Evolutionary conservation across 805 yeast species (phyloP), one percentile per base, ranked within the genome.

Genomic region (Monosporozyma solicola): DNA sequence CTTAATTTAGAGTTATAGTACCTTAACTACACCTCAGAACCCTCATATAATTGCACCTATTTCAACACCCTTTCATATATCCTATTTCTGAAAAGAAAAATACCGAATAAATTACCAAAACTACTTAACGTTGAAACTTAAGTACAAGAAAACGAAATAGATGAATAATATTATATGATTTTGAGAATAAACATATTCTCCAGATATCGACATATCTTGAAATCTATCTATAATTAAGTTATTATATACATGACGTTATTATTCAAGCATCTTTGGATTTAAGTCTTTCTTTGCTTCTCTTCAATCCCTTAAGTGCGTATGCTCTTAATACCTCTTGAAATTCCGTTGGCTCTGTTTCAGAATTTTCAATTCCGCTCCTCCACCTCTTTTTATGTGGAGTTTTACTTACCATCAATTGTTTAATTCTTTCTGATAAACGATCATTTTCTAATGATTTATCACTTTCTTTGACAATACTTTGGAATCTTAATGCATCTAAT

Each of bases 281-380:
- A 32, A 41, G 11, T 27, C 41, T 43, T 41, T 35, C 50, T 51
- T 47, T 3, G 41, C 53, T 50, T 20, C 48, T 44, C 35, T 44
- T 51, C 43, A 22, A 16, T 7, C 66, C 64, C 47, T 59, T 65
- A 27, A 56, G 56, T 2, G 64, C 56, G 50, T 62, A 61, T 11
- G 69, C 69, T 39, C 69, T 54, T 15, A 64, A 48, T 4, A 53
- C 51, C 15, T 53, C 51, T 48, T 63, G 63, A 27, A 57, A 57
- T 7, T 45, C 43, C 5, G 59, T 54, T 13, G 57, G 54, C 9
- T 24, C 49, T 3, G 32, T 35, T 20, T 44, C 48, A 2, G 20
- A 33, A 37, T 35, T 35, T 16, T 24, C 33, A 29, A n/a, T 47
- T 47, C 24, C 48, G 41, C 24, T 35, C 47, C 41, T 22, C 47